Evolutionary conservation across 2,329 filamentous ascomycete genomes (phyloP).

Genomic region (Penicillium sp.): DNA sequence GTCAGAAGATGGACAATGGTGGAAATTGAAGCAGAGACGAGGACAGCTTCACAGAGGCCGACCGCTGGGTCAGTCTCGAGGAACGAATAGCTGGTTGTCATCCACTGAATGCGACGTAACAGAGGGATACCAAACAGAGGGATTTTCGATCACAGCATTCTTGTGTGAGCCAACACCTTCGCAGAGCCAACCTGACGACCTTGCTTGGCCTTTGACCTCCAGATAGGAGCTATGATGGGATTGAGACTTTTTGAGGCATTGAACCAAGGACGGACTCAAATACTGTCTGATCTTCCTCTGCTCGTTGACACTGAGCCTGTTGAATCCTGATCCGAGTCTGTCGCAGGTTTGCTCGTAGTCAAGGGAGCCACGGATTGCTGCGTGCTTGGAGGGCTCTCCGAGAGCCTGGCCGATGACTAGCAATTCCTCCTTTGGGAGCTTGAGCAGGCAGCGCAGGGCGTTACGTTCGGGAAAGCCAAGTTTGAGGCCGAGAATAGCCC

Average conservation of each 20-base stretch:
- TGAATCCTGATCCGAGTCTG: background rate
- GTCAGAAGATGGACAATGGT: background rate
- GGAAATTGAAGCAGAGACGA: background rate
- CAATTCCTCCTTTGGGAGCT: background rate
- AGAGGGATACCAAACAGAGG: no score
- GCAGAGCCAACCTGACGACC: no score
- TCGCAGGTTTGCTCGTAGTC: background rate
- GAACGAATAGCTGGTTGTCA: no score
- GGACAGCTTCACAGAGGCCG: background rate
- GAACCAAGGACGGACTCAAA: background rate
- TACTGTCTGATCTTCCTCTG: background rate
- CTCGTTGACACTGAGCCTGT: background rate
- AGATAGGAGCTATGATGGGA: background rate
- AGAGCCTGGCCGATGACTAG: background rate
- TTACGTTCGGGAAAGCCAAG: background rate
- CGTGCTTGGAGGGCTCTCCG: background rate
- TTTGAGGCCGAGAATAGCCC: background rate
- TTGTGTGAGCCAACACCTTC: no score
- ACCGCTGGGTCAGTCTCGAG: no score
- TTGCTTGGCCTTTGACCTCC: no score
- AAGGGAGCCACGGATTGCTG: background rate
- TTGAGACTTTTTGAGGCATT: background rate
- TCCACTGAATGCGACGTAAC: no score
- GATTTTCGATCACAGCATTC: no score
- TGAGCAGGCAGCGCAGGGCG: background rate